Evolutionary conservation across 1,284 basidiomycete genomes (phyloP), one percentile per base, ranked within the genome.

Genomic region (Austropuccinia psidii): DNA sequence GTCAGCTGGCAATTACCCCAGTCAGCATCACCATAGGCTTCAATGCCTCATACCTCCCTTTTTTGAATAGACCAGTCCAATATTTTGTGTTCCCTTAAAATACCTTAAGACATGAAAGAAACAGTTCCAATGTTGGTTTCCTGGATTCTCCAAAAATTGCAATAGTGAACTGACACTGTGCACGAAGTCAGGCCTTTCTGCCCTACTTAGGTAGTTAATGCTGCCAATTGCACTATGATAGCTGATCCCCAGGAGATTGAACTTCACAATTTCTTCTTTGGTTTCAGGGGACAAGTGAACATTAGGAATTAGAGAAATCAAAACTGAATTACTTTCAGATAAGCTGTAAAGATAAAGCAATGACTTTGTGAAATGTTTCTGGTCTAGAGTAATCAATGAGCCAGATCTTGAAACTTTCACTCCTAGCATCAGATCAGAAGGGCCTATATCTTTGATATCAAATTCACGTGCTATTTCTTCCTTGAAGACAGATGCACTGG

Each of bases 381-480:
- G 61, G 19, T 39, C 45, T 4, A 65, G n/a, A 21, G 24, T 19
- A 33, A 65, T 65, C 9, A 24, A 9, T 17, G 9, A 4, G 5
- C 15, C 19, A 47, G 61, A 49, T 37, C 27, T 43, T n/a, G n/a
- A n/a, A n/a, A 65, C 27, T 29, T 49, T 24, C 24, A 65, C 49
- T 31, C 61, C 61, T 8, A 65, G 43, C 15, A 65, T 37, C 7
- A 45, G 24, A 24, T 39, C 24, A 15, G 58, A 29, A 11, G 29
- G 7, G n/a, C 58, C 58, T 7, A 62, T 15, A 33, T 65, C 61
- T 49, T 65, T 45, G 21, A 65, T 65, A 8, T 65, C 43, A 33
- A 65, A 65, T 27, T 31, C 21, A 13, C 6, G 6, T 5, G 8
- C 7, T 7, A 65, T 65, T 43, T 47, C 7, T 19, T 13, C 49